These are phyloP conservation scores for Striga asiatica DNA, from an alignment of 257 asterid genomes.

Conservation along the genomic window DNA sequence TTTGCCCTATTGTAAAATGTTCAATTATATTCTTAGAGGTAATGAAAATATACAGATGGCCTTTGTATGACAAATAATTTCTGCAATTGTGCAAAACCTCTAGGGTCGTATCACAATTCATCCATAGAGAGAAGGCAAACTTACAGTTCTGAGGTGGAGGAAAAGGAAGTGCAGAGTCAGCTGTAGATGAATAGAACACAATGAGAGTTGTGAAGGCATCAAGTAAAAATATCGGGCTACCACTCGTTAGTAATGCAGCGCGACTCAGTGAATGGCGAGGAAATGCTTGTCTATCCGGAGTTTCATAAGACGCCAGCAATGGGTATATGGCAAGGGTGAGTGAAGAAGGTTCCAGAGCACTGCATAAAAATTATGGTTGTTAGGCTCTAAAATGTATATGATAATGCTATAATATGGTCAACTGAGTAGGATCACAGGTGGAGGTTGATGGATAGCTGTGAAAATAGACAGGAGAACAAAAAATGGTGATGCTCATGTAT, in stretches of 20 bases:
- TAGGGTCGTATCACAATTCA: neutral
- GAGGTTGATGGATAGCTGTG: too few relatives aligned
- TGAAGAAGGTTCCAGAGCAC: conserved; percentile 88
- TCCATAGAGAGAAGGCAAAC: conserved; percentile 20
- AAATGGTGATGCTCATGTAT: too few relatives aligned
- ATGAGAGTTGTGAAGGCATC: conserved; percentile 84
- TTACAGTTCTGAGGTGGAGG: conserved; percentile 99
- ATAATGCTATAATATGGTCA: neutral
- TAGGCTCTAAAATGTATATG: conserved; percentile 7
- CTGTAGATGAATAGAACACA: conserved; percentile 83
- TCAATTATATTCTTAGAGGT: too few relatives aligned
- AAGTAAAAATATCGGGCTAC: conserved; percentile 93
- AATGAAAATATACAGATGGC: too few relatives aligned
- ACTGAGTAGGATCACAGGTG: too few relatives aligned
- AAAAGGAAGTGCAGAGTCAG: conserved; percentile 76
- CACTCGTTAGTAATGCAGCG: conserved; percentile 91
- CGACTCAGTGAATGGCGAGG: conserved; percentile 99
- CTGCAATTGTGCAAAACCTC: neutral
- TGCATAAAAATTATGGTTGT: conserved; percentile 35
- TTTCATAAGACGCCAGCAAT: conserved; percentile 57
- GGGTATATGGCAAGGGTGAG: conserved; percentile 89
- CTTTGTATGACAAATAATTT: neutral
- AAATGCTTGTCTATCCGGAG: conserved; percentile 82
- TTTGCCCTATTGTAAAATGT: neutral
- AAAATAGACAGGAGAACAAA: too few relatives aligned